phyloP scores from a whole-genome alignment of 1,284 basidiomycete species.

The Ustilago crameri region DNA sequence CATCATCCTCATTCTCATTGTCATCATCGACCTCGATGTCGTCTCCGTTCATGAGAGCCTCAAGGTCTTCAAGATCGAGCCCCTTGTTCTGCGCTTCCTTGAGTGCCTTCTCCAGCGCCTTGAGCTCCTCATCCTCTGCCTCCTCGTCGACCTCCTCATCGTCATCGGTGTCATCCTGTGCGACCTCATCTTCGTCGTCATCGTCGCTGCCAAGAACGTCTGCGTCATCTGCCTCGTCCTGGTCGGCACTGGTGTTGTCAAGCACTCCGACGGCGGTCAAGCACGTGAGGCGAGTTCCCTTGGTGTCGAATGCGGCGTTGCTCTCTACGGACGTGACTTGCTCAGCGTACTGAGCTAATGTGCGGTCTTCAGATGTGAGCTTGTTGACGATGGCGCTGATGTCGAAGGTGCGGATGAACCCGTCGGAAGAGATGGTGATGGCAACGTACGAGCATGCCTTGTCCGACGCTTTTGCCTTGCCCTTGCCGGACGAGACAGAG shows the following conservation, averaged over 20 bases:
- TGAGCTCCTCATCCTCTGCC: slow-evolving; percentile 52
- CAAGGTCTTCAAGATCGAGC: slow-evolving; percentile 36
- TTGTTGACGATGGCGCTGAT: slow-evolving; percentile 36
- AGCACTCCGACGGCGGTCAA: slow-evolving; percentile 57
- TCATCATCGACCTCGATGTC: slow-evolving; percentile 25
- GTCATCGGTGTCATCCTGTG: slow-evolving; percentile 27
- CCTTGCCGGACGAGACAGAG: slow-evolving; percentile 13
- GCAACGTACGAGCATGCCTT: slow-evolving; percentile 32
- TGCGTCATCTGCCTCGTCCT: slow-evolving; percentile 36
- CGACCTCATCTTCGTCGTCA: slow-evolving; percentile 15
- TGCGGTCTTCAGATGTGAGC: slow-evolving; percentile 8
- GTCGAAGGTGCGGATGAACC: slow-evolving; percentile 63
- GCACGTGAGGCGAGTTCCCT: slow-evolving; percentile 63
- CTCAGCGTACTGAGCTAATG: slow-evolving; percentile 12
- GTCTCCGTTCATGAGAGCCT: slow-evolving; percentile 39
- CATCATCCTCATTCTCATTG: slow-evolving; percentile 23
- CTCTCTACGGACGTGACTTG: slow-evolving; percentile 31
- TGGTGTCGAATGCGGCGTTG: slow-evolving; percentile 57
- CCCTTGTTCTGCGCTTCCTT: slow-evolving; percentile 49
- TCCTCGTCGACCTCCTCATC: slow-evolving; percentile 47
- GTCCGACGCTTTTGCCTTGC: slow-evolving; percentile 17
- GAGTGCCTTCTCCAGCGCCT: slow-evolving; percentile 44
- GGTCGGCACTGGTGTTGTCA: slow-evolving; percentile 11
- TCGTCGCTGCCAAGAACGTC: slow-evolving; percentile 41
- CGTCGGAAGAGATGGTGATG: slow-evolving; percentile 65